Evolutionary conservation across 176 grass and related monocot genomes (phyloP).

Genomic region (Oryza meridionalis): DNA sequence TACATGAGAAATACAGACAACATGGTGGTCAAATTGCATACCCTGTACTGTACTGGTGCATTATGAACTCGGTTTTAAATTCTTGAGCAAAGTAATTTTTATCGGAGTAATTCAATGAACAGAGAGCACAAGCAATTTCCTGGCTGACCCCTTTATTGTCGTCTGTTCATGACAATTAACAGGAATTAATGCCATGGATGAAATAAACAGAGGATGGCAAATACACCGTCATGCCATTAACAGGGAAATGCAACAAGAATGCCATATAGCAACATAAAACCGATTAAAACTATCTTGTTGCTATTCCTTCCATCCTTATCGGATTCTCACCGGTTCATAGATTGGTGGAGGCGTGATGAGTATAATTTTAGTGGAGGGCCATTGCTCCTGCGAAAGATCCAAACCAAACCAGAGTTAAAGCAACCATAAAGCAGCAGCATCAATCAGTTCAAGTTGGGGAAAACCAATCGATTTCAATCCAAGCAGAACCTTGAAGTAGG

Average conservation of each 20-base stretch:
- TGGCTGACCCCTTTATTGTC: background rate
- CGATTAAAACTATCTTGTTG: background rate
- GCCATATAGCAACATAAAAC: background rate
- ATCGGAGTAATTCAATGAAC: too few relatives aligned
- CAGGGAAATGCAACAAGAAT: background rate
- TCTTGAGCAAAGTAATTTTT: background rate
- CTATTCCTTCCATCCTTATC: conserved; percentile 41
- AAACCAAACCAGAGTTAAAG: background rate
- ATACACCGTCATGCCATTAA: background rate
- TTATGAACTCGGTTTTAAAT: background rate
- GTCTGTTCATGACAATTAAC: background rate
- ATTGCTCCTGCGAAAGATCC: conserved; percentile 56
- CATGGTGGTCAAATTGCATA: background rate
- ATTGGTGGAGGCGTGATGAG: conserved; percentile 90
- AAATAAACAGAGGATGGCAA: background rate
- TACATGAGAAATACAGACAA: background rate
- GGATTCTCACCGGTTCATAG: conserved; percentile 67
- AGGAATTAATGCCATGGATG: background rate
- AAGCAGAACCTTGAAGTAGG: conserved; percentile 62
- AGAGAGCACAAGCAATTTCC: background rate
- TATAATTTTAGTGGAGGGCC: conserved; percentile 62
- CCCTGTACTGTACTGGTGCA: background rate
- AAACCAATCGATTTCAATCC: background rate
- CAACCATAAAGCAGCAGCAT: background rate
- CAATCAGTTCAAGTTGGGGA: background rate